Base-by-base conservation (phyloP, 352 stramenopile species). In the Phytophthora citricola region DNA sequence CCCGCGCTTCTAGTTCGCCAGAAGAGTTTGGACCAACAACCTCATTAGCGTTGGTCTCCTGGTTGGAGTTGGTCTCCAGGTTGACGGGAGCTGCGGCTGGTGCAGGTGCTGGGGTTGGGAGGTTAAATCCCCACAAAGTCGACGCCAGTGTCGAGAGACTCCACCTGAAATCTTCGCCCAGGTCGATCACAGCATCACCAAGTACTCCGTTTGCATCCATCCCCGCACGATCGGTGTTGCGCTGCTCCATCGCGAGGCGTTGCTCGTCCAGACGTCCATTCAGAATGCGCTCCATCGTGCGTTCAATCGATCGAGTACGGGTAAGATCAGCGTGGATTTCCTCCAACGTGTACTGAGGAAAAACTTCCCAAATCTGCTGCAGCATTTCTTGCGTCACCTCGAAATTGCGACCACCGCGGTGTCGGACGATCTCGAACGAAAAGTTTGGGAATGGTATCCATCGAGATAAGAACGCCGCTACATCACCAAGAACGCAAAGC, bases 371-470 rank as follows among this genome's bases (percentile, higher is more conserved):
- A 11, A 93, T 85, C 32, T 86, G 85, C 45, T 90, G 83, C 11
- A 91, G 24, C 81, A 91, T 93, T 56, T 89, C 83, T 0, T 82
- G 78, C 0, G 73, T 91, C 59, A 90, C 82, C n/a, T 71, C 72
- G 7, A 89, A 80, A 14, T 76, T 78, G 31, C 59, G 63, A 3
- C 32, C 40, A 43, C 17, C 45, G 1, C 68, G 80, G 40, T 89
- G 83, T 5, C 85, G 81, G 17, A 91, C 79, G 31, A 93, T 91
- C 54, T 93, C 85, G 24, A 93, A 91, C 22, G 82, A 89, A 24
- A 93, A 74, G 43, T 85, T 87, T 1, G 85, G 85, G 45, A 93
- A 86, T 38, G 85, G 85, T 8, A 93, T 41, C 73, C 76, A 93
- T 2, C 78, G 75, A 46, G 83, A 86, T 17, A 93, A n/a, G 36